phyloP scores from a whole-genome alignment of 2,329 filamentous ascomycete species.

The Stachybotrys chlorohalonatus region DNA sequence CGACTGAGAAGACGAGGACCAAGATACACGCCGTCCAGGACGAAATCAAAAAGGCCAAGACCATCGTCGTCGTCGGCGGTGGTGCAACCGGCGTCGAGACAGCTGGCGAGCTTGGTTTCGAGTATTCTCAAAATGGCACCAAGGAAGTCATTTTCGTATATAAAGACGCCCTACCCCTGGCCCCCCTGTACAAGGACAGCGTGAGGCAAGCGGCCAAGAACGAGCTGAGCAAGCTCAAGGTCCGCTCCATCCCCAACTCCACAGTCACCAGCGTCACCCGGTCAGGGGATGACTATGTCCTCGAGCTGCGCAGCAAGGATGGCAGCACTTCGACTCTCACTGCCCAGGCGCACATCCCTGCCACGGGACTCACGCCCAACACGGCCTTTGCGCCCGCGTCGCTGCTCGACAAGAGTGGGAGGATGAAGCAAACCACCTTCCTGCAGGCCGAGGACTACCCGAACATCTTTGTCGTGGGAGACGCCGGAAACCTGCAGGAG shows the following conservation, averaged over 20 bases:
- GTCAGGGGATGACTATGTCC: constrained; percentile 15
- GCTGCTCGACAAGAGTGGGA: constrained; percentile 23
- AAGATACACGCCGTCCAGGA: constrained; percentile 25
- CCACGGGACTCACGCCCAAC: constrained; percentile 44
- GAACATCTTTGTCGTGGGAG: constrained; percentile 36
- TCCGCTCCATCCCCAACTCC: constrained; percentile 30
- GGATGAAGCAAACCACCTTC: constrained; percentile 25
- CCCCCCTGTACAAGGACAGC: constrained; percentile 17
- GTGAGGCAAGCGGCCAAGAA: constrained; percentile 28
- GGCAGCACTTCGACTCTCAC: constrained; percentile 27
- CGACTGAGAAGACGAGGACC: constrained; percentile 30
- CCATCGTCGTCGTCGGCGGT: constrained; percentile 42
- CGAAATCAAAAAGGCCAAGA: constrained; percentile 31
- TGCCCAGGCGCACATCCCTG: constrained; percentile 37
- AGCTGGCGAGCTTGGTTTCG: constrained; percentile 39
- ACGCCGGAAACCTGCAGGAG: constrained; percentile 30
- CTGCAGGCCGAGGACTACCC: constrained; percentile 24
- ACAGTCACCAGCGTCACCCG: constrained; percentile 21
- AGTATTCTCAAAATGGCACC: constrained; percentile 29
- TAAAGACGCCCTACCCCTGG: constrained; percentile 27
- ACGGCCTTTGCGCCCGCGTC: constrained; percentile 35
- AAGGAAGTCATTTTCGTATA: constrained; percentile 39
- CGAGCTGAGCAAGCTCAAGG: constrained; percentile 33
- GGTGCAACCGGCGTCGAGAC: constrained; percentile 42
- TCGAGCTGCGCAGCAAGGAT: constrained; percentile 23